Conservation (phyloP, 352 stramenopile species). For the Saprolegnia parasitica region DNA sequence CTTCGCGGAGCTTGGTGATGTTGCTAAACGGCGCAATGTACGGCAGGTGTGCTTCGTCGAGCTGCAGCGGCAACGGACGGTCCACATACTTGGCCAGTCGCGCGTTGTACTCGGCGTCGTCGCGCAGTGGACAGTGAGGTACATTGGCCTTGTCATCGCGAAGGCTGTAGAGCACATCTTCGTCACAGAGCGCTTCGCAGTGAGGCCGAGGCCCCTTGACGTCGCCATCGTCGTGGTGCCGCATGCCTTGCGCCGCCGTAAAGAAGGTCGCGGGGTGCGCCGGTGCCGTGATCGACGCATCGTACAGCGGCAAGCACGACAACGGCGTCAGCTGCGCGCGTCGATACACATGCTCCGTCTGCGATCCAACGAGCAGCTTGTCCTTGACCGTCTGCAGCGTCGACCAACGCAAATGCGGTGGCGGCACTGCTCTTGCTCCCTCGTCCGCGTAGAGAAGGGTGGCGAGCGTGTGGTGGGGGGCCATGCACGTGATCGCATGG, state of each 20-base stretch:
- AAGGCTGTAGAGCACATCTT: neutral
- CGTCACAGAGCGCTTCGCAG: neutral
- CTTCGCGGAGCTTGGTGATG: neutral
- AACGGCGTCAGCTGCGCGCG: neutral
- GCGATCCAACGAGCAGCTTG: neutral
- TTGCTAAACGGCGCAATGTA: neutral
- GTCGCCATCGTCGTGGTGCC: neutral
- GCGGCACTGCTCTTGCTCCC: no score
- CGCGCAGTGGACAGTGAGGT: neutral
- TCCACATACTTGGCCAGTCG: no score
- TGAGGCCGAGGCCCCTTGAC: neutral
- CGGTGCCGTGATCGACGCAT: neutral
- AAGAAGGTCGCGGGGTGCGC: neutral
- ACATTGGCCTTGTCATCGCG: neutral
- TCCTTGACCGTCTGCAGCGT: neutral
- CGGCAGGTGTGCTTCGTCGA: neutral
- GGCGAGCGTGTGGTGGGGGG: neutral
- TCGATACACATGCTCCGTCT: neutral
- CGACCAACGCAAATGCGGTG: neutral
- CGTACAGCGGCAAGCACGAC: neutral
- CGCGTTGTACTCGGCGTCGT: slow-evolving; percentile 1
- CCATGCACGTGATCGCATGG: neutral
- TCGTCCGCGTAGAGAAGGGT: neutral
- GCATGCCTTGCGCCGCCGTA: neutral
- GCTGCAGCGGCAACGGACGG: neutral